Evolutionary conservation across 179 eudicot genomes (phyloP).

Genomic region (Drosera spatulata): DNA sequence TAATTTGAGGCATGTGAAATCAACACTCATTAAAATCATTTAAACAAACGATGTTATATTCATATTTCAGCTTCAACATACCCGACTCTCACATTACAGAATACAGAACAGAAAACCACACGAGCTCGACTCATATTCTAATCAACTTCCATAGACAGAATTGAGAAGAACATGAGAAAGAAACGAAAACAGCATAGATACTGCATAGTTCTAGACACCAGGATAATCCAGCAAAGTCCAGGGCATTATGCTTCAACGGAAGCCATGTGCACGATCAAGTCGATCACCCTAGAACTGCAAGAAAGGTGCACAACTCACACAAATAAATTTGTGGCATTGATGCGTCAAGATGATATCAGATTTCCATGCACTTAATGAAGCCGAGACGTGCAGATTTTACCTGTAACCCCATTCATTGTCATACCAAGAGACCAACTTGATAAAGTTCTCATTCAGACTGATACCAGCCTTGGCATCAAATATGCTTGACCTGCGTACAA

Average conservation of each 20-base stretch:
- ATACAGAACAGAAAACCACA: too few relatives aligned
- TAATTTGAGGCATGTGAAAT: too few relatives aligned
- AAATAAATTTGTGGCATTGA: too few relatives aligned
- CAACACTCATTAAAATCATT: too few relatives aligned
- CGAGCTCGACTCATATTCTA: too few relatives aligned
- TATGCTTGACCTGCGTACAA: conserved; percentile 47
- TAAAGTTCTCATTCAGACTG: conserved; percentile 47
- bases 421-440: conserved; percentile 61
- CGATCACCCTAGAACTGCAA: conserved; percentile 47
- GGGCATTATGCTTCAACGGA: conserved; percentile 18
- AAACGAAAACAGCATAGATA: neutral
- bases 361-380: too few relatives aligned
- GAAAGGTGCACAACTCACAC: neutral
- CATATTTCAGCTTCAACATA: too few relatives aligned
- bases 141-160: too few relatives aligned
- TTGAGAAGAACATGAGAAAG: neutral
- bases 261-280: conserved; percentile 53
- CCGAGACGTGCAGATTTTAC: conserved; percentile 13
- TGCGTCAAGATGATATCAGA: too few relatives aligned
- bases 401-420: conserved; percentile 76
- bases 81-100: too few relatives aligned
- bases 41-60: too few relatives aligned
- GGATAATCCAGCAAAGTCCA: neutral
- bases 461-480: conserved; percentile 68
- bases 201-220: neutral